A percentile compares a stretch with the other conserved stretches of the same genome.
Evolutionary conservation across 2,329 filamentous ascomycete genomes (phyloP).

Genomic region (Aureobasidium melanogenum): DNA sequence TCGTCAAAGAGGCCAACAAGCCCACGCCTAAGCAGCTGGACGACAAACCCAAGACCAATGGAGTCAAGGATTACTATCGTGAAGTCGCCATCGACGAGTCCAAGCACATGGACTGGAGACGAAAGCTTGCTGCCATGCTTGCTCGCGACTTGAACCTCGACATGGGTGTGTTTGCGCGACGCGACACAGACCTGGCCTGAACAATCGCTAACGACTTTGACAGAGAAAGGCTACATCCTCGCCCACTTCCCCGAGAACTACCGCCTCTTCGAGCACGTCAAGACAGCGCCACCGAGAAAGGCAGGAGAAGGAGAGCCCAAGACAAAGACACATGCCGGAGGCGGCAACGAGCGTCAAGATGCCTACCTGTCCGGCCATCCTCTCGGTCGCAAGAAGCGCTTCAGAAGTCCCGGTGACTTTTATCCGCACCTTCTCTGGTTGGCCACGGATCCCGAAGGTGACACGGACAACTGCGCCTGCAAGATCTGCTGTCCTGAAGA

Average conservation of each 20-base stretch:
- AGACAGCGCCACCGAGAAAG: slow-evolving; percentile 37
- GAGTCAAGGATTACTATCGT: slow-evolving; percentile 47
- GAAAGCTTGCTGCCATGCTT: slow-evolving; percentile 52
- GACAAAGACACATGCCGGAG: slow-evolving; percentile 40
- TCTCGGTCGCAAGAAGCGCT: slow-evolving; percentile 47
- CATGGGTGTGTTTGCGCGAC: not conserved
- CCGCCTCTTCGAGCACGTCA: slow-evolving; percentile 49
- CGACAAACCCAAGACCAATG: slow-evolving; percentile 43
- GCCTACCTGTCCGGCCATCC: slow-evolving; percentile 54
- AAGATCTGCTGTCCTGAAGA: slow-evolving; percentile 49
- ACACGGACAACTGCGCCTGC: slow-evolving; percentile 48
- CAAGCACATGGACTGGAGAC: slow-evolving; percentile 49
- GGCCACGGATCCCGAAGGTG: slow-evolving; percentile 42
- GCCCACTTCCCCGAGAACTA: slow-evolving; percentile 48
- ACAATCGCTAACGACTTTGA: not conserved
- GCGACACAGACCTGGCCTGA: not conserved
- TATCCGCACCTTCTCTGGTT: slow-evolving; percentile 53
- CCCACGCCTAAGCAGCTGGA: slow-evolving; percentile 45
- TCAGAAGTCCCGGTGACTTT: slow-evolving; percentile 50
- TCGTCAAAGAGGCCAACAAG: slow-evolving; percentile 38
- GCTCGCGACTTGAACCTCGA: slow-evolving; percentile 37
- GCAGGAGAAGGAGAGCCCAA: slow-evolving; percentile 37
- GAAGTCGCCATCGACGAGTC: slow-evolving; percentile 40
- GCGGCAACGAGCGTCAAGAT: slow-evolving; percentile 47
- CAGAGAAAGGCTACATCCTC: slow-evolving; percentile 41